phyloP scores from a whole-genome alignment of 768 basidiomycete genomes.

The Macrolepiota albuminosa region DNA sequence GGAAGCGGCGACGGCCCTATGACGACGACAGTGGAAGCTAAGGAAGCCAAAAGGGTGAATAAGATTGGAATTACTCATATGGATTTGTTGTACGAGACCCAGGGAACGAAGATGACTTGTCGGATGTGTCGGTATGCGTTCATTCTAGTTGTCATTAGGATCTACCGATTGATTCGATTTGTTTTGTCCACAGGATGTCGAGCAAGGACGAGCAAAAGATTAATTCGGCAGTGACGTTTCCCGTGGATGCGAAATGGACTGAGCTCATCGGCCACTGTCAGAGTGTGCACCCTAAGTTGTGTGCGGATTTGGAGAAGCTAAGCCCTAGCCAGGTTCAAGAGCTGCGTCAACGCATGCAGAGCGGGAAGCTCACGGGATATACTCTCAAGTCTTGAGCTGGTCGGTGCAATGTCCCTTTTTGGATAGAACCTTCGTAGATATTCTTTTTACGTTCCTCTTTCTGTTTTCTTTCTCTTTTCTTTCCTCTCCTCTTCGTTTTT shows the following conservation, averaged over 20 bases:
- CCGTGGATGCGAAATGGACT: slow-evolving; percentile 22
- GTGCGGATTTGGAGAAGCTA: slow-evolving; percentile 26
- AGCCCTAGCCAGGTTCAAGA: slow-evolving; percentile 29
- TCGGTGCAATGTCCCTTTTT: neutral
- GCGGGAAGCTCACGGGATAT: slow-evolving; percentile 11
- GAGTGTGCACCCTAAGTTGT: slow-evolving; percentile 24
- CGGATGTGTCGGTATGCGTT: slow-evolving; percentile 25
- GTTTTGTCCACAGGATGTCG: slow-evolving; percentile 1
- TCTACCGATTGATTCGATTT: neutral
- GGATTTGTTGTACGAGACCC: slow-evolving; percentile 25
- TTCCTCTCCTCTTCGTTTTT: neutral
- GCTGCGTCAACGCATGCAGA: slow-evolving; percentile 20
- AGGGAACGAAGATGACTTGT: slow-evolving; percentile 20
- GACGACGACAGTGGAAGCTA: neutral
- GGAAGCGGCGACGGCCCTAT: neutral
- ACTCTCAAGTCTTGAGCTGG: neutral
- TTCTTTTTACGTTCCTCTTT: neutral
- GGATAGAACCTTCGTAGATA: neutral
- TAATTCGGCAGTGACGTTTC: slow-evolving; percentile 17
- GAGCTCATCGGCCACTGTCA: slow-evolving; percentile 29
- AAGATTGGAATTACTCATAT: slow-evolving; percentile 28
- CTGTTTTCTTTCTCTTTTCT: neutral
- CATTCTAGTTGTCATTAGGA: neutral
- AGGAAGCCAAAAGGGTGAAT: slow-evolving; percentile 2
- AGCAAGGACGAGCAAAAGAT: neutral